Evolutionary conservation across 768 basidiomycete species (phyloP).

Genomic region (Boletus fagicola): DNA sequence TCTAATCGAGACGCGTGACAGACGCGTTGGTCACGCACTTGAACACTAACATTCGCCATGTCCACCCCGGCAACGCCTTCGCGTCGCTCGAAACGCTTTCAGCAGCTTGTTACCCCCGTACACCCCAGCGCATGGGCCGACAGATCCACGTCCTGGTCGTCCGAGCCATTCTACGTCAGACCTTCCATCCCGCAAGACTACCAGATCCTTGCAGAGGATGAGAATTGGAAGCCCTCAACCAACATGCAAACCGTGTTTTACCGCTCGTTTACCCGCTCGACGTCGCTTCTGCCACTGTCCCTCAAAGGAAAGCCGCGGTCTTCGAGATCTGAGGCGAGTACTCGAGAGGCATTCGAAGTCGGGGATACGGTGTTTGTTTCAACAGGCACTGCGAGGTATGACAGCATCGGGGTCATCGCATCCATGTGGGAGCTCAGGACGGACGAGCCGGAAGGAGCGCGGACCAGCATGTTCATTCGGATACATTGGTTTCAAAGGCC

Average conservation of each 20-base stretch:
- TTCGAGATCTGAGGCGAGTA: slow-evolving; percentile 6
- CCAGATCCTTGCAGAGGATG: slow-evolving; percentile 27
- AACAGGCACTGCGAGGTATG: slow-evolving; percentile 40
- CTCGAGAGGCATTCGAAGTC: slow-evolving; percentile 42
- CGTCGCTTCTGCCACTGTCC: slow-evolving; percentile 15
- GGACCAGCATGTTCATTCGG: slow-evolving; percentile 49
- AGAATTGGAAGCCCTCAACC: slow-evolving; percentile 19
- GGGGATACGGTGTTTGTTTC: slow-evolving; percentile 70
- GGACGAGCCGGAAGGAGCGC: slow-evolving; percentile 30
- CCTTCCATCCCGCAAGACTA: slow-evolving; percentile 28
- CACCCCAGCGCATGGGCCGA: slow-evolving; percentile 29
- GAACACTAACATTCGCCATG: slow-evolving; percentile 7
- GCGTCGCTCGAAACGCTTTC: slow-evolving; percentile 38
- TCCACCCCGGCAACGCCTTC: slow-evolving; percentile 30
- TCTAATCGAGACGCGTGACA: slow-evolving; percentile 22
- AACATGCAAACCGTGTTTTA: slow-evolving; percentile 30
- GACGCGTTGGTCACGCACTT: slow-evolving; percentile 17
- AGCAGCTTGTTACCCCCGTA: slow-evolving; percentile 32
- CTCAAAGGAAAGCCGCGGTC: slow-evolving; percentile 13
- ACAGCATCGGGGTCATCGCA: slow-evolving; percentile 68
- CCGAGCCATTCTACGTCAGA: slow-evolving; percentile 23
- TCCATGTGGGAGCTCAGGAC: slow-evolving; percentile 60
- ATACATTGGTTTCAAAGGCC: slow-evolving; percentile 80
- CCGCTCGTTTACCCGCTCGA: slow-evolving; percentile 27
- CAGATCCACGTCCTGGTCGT: slow-evolving; percentile 29